These are phyloP conservation scores for Ploettnerulaceae sp. DNA, from an alignment of 2,329 filamentous ascomycete species.

Conservation along the genomic window DNA sequence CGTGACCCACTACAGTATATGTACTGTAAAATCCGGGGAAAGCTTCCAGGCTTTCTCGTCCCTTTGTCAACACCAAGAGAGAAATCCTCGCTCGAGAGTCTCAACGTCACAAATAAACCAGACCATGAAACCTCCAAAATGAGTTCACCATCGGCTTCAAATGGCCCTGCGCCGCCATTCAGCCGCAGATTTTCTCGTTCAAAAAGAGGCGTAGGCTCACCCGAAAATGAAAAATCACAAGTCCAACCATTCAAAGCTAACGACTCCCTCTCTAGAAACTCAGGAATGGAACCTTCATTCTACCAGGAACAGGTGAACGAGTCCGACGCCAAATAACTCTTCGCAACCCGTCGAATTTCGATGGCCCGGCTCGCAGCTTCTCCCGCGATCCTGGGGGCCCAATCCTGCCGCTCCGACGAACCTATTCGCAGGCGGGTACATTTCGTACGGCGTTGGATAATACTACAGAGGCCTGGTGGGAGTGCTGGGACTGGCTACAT, in stretches of 20 bases:
- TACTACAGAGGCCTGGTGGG: constrained; percentile 35
- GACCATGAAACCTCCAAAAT: constrained; percentile 27
- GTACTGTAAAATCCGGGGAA: constrained; percentile 11
- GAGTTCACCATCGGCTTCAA: constrained; percentile 30
- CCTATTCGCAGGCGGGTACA: constrained; percentile 29
- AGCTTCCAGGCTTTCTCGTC: neutral
- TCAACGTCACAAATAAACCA: constrained; percentile 3
- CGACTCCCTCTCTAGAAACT: constrained; percentile 52
- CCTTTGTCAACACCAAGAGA: neutral
- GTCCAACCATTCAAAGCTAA: constrained; percentile 8
- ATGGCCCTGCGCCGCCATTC: constrained; percentile 24
- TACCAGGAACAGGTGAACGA: constrained; percentile 81
- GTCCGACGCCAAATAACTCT: constrained; percentile 76
- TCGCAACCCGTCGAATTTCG: constrained; percentile 45
- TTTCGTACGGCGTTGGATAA: constrained; percentile 33
- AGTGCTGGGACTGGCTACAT: constrained; percentile 54
- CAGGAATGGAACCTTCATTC: constrained; percentile 79
- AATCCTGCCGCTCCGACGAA: constrained; percentile 17
- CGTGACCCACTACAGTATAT: too few relatives aligned
- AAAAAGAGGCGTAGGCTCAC: constrained; percentile 27
- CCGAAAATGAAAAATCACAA: too few relatives aligned
- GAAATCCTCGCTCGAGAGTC: neutral
- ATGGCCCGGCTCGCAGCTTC: constrained; percentile 15
- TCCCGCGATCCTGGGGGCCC: constrained; percentile 12
- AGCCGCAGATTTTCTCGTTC: constrained; percentile 23